Percentiles rank a stretch among this genome's conserved stretches.
Conservation (phyloP, 176 grass and related monocot species). For the Puccinellia tenuiflora region DNA sequence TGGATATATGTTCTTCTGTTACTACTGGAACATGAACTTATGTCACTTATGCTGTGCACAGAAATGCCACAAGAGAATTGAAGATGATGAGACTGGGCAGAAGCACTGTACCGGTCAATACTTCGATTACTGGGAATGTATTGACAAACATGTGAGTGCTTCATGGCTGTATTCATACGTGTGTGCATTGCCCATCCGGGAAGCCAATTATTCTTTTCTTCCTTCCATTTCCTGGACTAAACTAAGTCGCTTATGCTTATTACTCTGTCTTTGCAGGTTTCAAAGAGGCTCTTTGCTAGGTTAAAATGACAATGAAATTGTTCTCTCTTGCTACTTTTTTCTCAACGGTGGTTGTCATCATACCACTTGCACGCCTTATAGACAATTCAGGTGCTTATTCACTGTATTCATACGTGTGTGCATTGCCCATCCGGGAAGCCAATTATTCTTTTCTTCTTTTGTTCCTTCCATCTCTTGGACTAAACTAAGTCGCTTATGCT, state of each 20-base stretch:
- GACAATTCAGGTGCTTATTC: conserved; percentile 19
- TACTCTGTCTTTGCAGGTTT: conserved; percentile 51
- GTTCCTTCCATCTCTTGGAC: background rate
- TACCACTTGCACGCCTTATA: background rate
- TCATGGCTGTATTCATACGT: background rate
- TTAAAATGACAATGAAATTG: conserved; percentile 58
- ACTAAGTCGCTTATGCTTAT: background rate
- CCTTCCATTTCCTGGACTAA: background rate
- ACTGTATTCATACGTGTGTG: background rate
- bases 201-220: background rate
- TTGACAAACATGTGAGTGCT: conserved; percentile 82
- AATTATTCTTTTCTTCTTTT: background rate
- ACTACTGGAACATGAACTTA: conserved; percentile 18
- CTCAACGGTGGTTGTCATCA: conserved; percentile 24
- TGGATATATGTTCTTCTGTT: conserved; percentile 12
- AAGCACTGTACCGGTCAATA: conserved; percentile 96
- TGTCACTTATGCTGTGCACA: conserved; percentile 33
- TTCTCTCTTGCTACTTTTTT: conserved; percentile 13
- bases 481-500: background rate
- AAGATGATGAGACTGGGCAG: conserved; percentile 62
- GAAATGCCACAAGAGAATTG: conserved; percentile 76
- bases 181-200: background rate
- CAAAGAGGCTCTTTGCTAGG: conserved; percentile 66
- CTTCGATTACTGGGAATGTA: conserved; percentile 85
- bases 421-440: background rate